Evolutionary conservation across 1,139 yeast species (phyloP).

Genomic region (Pneumocystis oryctolagi): DNA sequence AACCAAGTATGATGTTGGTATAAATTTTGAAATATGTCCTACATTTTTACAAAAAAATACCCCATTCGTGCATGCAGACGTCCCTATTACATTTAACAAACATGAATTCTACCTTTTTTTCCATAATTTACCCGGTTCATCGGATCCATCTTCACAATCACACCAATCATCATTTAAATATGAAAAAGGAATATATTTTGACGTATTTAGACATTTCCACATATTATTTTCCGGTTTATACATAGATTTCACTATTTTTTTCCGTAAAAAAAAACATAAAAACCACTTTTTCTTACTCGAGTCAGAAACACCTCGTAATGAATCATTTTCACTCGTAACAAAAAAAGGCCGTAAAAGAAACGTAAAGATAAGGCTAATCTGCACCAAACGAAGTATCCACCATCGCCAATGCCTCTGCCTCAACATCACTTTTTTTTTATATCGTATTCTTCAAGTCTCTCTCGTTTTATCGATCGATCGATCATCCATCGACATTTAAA

Average conservation of each 20-base stretch:
- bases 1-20: conserved; percentile 30
- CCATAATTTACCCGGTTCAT: conserved; percentile 91
- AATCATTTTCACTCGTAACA: neutral
- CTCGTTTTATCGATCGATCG: no score
- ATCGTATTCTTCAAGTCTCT: no score
- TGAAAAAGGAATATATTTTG: conserved; percentile 7
- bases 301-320: neutral
- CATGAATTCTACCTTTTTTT: conserved; percentile 30
- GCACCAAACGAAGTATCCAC: neutral
- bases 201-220: conserved; percentile 9
- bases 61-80: conserved; percentile 22
- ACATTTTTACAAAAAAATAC: conserved; percentile 62
- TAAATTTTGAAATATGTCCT: conserved; percentile 36
- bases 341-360: neutral
- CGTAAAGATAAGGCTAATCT: neutral
- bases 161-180: conserved; percentile 53
- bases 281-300: neutral
- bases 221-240: conserved; percentile 2
- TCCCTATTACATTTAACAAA: conserved; percentile 12
- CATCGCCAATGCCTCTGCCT: neutral
- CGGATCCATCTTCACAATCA: conserved; percentile 97
- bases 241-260: neutral
- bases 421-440: no score
- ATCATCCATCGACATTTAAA: no score
- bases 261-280: neutral